Base-by-base conservation (phyloP, 2,329 filamentous ascomycete species). In the Colletotrichum truncatum region DNA sequence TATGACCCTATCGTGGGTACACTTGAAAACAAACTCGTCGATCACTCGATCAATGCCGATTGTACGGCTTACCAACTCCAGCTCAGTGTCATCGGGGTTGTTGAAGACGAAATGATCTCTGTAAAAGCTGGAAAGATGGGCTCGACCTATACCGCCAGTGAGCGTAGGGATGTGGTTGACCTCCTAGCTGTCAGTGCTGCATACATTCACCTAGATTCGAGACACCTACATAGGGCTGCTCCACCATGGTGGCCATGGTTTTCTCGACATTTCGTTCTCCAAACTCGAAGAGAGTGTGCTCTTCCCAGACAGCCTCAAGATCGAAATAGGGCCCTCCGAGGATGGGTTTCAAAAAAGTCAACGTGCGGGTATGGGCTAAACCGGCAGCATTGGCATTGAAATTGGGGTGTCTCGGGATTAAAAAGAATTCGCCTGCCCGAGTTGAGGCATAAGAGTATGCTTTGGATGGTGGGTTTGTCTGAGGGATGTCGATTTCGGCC, bases 161-260 rank as follows among this genome's bases (percentile, higher is more conserved):
- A 89, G 73, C 80, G 84, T 16, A 2, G 64, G 64, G 4, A 66
- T 48, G 21, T 66, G 64, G 30, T 66, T 66, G 30, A 66, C 64
- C 64, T 66, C 10, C 25, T 34, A 4, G 10, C 28, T 1, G 3
- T 64, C n/a, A 64, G 36, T 26, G 23, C 18, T 1, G 2, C 18
- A 3, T 38, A 26, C 16, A 9, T 16, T 26, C 16, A 32, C 28
- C 1, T 12, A 1, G 4, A 10, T 7, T 26, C 4, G 9, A 7
- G 1, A 45, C 12, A 53, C 64, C 94, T 1, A 94, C 91, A 71
- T 94, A 93, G 2, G 91, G 92, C 74, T 93, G 88, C 49, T 89
- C 83, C 2, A 93, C 91, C 91, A 94, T 94, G 0, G 91, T 94
- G n/a, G 82, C 83, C 91, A 94, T 94, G 0, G 91, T 94, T 68